Conservation (phyloP, 2,329 filamentous ascomycete genomes). For the Aspergillus latus region DNA sequence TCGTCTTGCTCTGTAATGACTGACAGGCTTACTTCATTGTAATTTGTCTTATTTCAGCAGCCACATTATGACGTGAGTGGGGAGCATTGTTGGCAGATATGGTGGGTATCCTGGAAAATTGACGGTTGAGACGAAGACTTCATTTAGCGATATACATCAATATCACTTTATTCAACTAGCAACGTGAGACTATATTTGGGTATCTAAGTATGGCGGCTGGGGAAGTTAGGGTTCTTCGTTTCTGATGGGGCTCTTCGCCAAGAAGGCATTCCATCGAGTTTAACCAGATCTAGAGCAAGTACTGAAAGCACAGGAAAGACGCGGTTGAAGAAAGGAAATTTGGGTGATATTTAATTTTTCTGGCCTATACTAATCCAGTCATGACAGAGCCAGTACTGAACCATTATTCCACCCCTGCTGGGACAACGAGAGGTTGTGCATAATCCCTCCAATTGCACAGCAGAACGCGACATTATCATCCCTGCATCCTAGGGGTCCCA, state of each 20-base stretch:
- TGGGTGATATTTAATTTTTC: constrained; percentile 34
- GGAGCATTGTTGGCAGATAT: constrained; percentile 1
- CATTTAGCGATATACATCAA: not conserved
- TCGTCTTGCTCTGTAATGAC: not conserved
- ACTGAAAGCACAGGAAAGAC: not conserved
- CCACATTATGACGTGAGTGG: constrained; percentile 1
- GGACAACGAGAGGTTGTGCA: constrained; percentile 24
- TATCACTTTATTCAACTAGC: not conserved
- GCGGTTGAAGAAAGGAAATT: constrained; percentile 20
- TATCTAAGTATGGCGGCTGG: not conserved
- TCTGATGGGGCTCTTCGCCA: too few relatives aligned
- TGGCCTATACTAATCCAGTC: constrained; percentile 33
- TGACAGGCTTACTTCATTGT: not conserved
- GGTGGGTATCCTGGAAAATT: not conserved
- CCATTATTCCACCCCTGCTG: constrained; percentile 25
- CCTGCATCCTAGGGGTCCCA: constrained; percentile 17
- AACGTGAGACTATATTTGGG: not conserved
- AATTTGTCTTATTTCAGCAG: constrained; percentile 2
- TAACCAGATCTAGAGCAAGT: not conserved
- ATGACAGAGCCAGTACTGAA: constrained; percentile 29
- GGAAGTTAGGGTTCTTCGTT: not conserved
- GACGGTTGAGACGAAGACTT: constrained; percentile 5
- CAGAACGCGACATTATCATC: constrained; percentile 13
- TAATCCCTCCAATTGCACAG: constrained; percentile 19
- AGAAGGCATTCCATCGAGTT: not conserved